phyloP scores from a whole-genome alignment of 805 yeast genomes.

The Ogataea paraovalis region DNA sequence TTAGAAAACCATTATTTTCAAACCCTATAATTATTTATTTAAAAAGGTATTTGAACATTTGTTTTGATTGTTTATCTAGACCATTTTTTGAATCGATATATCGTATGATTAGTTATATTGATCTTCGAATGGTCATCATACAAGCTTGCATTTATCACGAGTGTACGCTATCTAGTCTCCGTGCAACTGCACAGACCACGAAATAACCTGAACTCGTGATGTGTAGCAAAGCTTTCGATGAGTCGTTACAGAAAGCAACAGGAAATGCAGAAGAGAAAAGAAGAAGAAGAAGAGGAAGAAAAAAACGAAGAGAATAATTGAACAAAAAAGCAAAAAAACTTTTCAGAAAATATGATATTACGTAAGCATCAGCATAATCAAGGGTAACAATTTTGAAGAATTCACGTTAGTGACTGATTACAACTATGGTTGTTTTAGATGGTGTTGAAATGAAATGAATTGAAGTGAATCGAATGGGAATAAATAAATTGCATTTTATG shows the following conservation, averaged over 20 bases:
- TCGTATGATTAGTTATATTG: slow-evolving; percentile 35
- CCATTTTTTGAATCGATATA: slow-evolving; percentile 47
- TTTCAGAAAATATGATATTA: neutral
- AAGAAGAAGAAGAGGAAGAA: neutral
- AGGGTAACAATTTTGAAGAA: no score
- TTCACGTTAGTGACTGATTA: no score
- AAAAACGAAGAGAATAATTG: neutral
- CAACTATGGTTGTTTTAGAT: no score
- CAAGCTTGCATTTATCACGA: no score
- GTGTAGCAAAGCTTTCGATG: no score
- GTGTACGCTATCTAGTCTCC: no score
- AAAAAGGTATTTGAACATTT: neutral
- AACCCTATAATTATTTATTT: neutral
- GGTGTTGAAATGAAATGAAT: neutral
- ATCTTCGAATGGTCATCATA: slow-evolving; percentile 47
- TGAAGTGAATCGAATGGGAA: neutral
- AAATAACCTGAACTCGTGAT: no score
- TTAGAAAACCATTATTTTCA: neutral
- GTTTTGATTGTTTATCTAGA: slow-evolving; percentile 31
- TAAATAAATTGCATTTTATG: no score
- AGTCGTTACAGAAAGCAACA: neutral
- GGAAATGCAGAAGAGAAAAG: neutral
- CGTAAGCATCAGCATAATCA: neutral
- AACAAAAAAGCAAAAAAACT: neutral
- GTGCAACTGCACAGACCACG: neutral